Base-by-base conservation (phyloP, 441 rosid genomes). In the Mallotus repandus region DNA sequence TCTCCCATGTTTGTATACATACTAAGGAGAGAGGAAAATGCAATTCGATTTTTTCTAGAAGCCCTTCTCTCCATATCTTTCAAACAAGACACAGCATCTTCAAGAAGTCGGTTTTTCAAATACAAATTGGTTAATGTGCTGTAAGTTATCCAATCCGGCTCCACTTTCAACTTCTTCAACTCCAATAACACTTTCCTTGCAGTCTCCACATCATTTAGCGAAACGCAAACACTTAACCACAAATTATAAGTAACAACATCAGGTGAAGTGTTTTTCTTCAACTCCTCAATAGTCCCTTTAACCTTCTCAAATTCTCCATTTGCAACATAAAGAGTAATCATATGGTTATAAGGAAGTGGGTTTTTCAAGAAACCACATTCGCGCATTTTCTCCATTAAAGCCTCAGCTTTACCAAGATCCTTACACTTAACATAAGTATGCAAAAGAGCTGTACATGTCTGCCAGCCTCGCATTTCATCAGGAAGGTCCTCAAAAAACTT, bases 121-220 rank as follows among this genome's bases (percentile, higher is more conserved):
- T 88, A 91, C 64, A 96, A 74, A 74, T 86, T 96, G 58, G 89
- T 75, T 54, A 96, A 69, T 15, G 86, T 81, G 18, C 98, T 91
- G 62, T 80, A 96, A 16, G 97, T 93, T 66, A 93, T 86, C 98
- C 97, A 96, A 66, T 91, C 97, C 2, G 98, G 97, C 60, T 80
- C 79, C n/a, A 88, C 46, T 76, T 85, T 86, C 5, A 84, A 81
- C 75, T 82, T 81, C 85, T 88, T 89, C 72, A 87, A 81, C 78
- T 87, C 89, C 71, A 79, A 78, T 73, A 86, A 86, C 79, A 86
- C 82, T 76, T 81, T 83, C 38, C 87, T 94, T 8, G 93, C 97
- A 75, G 83, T 76, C 72, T 85, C 93, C 2, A 85, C 84, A 70
- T 93, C 88, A 71, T 82, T 85, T 48, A 77, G 83, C 14, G 83